Base-by-base conservation (phyloP, 352 stramenopile genomes). In the Globisporangium emineosum region DNA sequence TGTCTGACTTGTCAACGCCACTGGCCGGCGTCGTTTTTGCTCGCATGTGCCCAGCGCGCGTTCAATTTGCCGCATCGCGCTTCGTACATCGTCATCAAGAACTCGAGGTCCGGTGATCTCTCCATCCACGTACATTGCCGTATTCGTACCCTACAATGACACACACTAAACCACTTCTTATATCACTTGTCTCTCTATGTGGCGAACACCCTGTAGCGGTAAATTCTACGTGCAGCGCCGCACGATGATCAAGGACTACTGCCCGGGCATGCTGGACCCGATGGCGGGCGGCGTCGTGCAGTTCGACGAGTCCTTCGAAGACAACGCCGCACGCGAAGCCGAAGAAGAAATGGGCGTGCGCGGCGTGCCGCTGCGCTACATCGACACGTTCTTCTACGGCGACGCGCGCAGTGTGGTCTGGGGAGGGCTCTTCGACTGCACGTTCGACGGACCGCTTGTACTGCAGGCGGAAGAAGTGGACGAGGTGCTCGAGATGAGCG, bases 241-340 rank as follows among this genome's bases (percentile, higher is more conserved):
- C 51, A 95, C 86, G 33, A 86, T 90, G 75, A 87, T 89, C 69
- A 96, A 97, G 72, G 89, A 97, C 67, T 96, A 95, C 59, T 96
- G 89, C 61, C 84, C 89, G 0, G 88, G 88, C 0, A 88, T 88
- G 59, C 75, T 94, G 33, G 88, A 97, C 57, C 83, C 86, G 7
- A 89, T 93, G 79, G 78, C 88, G 1, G 88, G 89, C 13, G 89
- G 89, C 13, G 88, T 94, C 32, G 84, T 95, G 35, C 81, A 91
- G 64, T 83, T 79, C 61, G 85, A 73, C 30, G 89, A 97, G 63
- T 70, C 78, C 1, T 86, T 89, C 62, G 75, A 84, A 6, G 68
- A 83, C 29, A 94, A 83, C 56, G 87, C 84, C 3, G 68, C 71
- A 40, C 81, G 88, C 13, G 88, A 96, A 68, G 81, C 79, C 6